phyloP scores from a whole-genome alignment of 805 yeast genomes.

The Candida ulmi region DNA sequence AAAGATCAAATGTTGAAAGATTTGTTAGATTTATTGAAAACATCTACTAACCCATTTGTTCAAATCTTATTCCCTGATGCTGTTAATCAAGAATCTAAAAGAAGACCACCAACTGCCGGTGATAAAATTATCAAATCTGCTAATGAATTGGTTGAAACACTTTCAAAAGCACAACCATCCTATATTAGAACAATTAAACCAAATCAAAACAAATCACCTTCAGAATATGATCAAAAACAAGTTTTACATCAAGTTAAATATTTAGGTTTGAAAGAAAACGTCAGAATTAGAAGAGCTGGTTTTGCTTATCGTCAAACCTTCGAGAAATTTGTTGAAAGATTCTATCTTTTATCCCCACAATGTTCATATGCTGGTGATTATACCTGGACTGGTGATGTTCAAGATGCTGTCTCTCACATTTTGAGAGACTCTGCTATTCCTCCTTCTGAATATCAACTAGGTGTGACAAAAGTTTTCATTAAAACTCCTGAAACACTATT shows the following conservation, averaged over 20 bases:
- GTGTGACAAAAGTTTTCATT: conserved; percentile 87
- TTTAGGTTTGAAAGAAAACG: conserved; percentile 93
- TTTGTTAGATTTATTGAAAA: conserved; percentile 68
- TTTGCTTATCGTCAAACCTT: conserved; percentile 96
- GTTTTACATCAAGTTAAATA: conserved; percentile 95
- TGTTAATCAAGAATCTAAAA: conserved; percentile 61
- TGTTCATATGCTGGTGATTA: conserved; percentile 90
- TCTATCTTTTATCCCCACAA: conserved; percentile 76
- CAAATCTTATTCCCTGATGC: conserved; percentile 55
- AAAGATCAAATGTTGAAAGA: conserved; percentile 92
- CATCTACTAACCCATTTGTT: conserved; percentile 65
- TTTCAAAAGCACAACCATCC: conserved; percentile 89
- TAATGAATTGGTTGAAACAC: conserved; percentile 79
- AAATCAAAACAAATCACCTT: conserved; percentile 85
- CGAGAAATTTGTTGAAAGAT: conserved; percentile 93
- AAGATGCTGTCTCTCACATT: conserved; percentile 48
- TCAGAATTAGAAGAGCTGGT: conserved; percentile 96
- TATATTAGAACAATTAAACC: conserved; percentile 98
- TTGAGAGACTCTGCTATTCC: conserved; percentile 66
- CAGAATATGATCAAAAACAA: conserved; percentile 82
- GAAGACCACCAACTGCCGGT: conserved; percentile 93
- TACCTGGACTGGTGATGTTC: conserved; percentile 57
- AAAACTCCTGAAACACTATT: conserved; percentile 96
- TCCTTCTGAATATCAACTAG: conserved; percentile 78
- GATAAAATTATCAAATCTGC: conserved; percentile 93